Percentiles rank a stretch among this genome's conserved stretches.
phyloP scores from a whole-genome alignment of 345 rosid species.

The Anacardium occidentale region DNA sequence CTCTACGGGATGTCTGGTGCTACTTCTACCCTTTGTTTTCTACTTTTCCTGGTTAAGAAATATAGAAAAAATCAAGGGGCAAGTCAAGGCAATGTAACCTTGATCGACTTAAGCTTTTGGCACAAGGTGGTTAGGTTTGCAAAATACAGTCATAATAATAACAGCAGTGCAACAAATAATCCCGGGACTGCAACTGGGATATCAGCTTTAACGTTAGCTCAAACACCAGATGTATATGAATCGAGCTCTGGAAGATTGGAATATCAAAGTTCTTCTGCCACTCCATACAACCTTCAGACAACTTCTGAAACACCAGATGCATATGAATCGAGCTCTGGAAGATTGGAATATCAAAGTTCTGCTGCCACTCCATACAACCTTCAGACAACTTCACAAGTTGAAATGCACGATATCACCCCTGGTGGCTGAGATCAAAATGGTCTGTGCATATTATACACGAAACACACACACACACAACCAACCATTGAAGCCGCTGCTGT shows the following conservation, averaged over 20 bases:
- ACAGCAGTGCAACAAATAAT: conserved; percentile 13
- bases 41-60: conserved; percentile 28
- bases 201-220: conserved; percentile 9
- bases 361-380: conserved; percentile 5
- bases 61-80: conserved; percentile 6
- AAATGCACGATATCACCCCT: not conserved
- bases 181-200: not conserved
- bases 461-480: no score
- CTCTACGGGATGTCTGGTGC: conserved; percentile 31
- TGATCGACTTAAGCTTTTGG: conserved; percentile 17
- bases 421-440: not conserved
- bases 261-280: conserved; percentile 4
- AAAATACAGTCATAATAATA: conserved; percentile 14
- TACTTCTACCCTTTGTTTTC: conserved; percentile 35
- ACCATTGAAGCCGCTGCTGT: no score
- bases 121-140: conserved; percentile 17
- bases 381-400: not conserved
- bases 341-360: conserved; percentile 13
- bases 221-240: conserved; percentile 6
- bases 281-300: not conserved
- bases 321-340: conserved; percentile 15
- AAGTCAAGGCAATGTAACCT: conserved; percentile 7
- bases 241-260: conserved; percentile 19
- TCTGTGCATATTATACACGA: not conserved
- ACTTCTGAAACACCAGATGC: conserved; percentile 8